Base-by-base conservation (phyloP, 2,329 filamentous ascomycete species). In the Ophidiomyces ophidiicola region DNA sequence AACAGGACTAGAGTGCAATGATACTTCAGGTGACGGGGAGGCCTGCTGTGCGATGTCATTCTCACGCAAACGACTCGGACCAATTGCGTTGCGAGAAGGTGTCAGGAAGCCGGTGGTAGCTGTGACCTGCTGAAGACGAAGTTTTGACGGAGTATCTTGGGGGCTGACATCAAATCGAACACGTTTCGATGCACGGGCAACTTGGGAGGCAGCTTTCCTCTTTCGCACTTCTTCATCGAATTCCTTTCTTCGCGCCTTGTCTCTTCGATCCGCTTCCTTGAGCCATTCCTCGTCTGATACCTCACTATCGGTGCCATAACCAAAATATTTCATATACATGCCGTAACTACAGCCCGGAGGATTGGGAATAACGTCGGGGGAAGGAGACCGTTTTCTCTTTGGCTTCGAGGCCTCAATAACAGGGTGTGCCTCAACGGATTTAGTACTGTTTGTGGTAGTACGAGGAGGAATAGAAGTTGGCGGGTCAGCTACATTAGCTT, bases 321-420 rank as follows among this genome's bases (percentile, higher is more conserved):
- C 50, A 43, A 63, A 63, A 35, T 61, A 66, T 12, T 57, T 52
- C 18, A 55, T 44, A 35, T 62, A 50, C 49, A 66, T 46, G 7
- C 63, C 62, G 49, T 63, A 66, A 35, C 62, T 62, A 20, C 46
- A 51, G 7, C 58, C 60, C 10, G 49, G 42, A 6, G 62, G 62
- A 40, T 64, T 63, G 3, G 62, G 62, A 34, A 66, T 65, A 10
- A 53, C 44, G 28, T 63, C 56, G 12, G 60, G 62, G 24, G 59
- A 59, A 4, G 26, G 34, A 14, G 60, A 56, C 45, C 61, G 62
- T 41, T 61, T 60, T 49, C 64, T 64, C 41, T 53, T 56, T 23
- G 11, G 19, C 25, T 39, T 34, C 23, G 20, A 37, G 14, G 32
- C 41, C 12, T 21, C 20, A 3, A 25, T n/a, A 35, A 14, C 31